These are phyloP conservation scores for Cynanchum wilfordii DNA, from an alignment of 257 asterid genomes.

Conservation along the genomic window DNA sequence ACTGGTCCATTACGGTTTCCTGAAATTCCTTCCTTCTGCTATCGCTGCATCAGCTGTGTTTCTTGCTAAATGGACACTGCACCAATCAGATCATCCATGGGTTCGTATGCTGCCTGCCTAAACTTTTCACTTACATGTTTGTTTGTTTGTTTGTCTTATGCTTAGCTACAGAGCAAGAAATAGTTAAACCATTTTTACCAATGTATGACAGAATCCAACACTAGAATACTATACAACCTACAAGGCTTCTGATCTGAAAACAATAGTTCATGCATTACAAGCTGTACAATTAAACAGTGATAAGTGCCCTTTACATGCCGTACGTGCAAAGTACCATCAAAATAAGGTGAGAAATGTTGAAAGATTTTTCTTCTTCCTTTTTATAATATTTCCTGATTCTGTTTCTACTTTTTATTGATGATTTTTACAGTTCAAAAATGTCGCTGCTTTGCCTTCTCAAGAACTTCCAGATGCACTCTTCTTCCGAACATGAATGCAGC, in stretches of 20 bases:
- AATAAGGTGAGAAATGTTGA: slow-evolving; percentile 40
- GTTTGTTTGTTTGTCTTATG: neutral
- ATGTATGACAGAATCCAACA: slow-evolving; percentile 25
- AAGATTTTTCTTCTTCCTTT: neutral
- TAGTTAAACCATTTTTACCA: slow-evolving; percentile 6
- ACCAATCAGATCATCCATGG: slow-evolving; percentile 85
- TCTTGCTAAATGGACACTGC: slow-evolving; percentile 36
- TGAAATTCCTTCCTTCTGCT: slow-evolving; percentile 68
- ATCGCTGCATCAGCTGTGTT: slow-evolving; percentile 73
- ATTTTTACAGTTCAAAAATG: slow-evolving; percentile 4
- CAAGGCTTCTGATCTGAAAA: slow-evolving; percentile 39
- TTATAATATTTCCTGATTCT: neutral
- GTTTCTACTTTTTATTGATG: neutral
- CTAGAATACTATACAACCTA: slow-evolving; percentile 31
- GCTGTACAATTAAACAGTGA: slow-evolving; percentile 48
- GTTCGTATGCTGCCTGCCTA: slow-evolving; percentile 38
- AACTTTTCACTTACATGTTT: slow-evolving; percentile 7
- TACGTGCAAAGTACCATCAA: slow-evolving; percentile 68
- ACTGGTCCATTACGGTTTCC: slow-evolving; percentile 57
- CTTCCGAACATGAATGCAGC: slow-evolving; percentile 7
- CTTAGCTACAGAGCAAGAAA: neutral
- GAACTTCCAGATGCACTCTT: slow-evolving; percentile 8
- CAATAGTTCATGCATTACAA: slow-evolving; percentile 51
- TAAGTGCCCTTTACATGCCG: slow-evolving; percentile 36
- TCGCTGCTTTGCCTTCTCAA: slow-evolving; percentile 13